phyloP scores from a whole-genome alignment of 306 rosid genomes.

The Cucurbita argyrosperma region DNA sequence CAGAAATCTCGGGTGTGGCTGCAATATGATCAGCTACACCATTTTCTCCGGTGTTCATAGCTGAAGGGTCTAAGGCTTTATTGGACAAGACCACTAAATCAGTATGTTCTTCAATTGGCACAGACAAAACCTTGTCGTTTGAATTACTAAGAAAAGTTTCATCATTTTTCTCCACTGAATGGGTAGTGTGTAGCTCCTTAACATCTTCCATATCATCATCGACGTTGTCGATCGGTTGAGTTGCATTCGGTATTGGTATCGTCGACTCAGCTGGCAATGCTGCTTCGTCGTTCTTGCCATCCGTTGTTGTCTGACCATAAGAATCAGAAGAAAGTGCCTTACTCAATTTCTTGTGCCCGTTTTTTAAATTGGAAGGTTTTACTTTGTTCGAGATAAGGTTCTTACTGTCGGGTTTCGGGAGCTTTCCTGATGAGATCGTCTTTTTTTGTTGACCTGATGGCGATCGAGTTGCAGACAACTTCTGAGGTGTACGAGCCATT shows the following conservation, averaged over 20 bases:
- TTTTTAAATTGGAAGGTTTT: conserved; percentile 32
- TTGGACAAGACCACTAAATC: conserved; percentile 22
- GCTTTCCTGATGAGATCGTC: conserved; percentile 31
- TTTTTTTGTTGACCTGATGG: conserved; percentile 35
- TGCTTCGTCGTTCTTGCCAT: conserved; percentile 17
- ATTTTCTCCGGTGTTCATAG: conserved; percentile 18
- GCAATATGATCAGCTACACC: conserved; percentile 20
- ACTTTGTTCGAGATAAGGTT: conserved; percentile 34
- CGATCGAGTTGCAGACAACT: conserved; percentile 24
- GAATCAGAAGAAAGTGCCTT: conserved; percentile 21
- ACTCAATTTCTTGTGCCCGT: conserved; percentile 19
- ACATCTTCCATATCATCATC: conserved; percentile 19
- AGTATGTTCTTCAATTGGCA: conserved; percentile 9
- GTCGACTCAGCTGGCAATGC: conserved; percentile 19
- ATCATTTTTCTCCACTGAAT: conserved; percentile 21
- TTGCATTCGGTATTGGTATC: conserved; percentile 3
- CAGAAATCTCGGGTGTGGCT: conserved; percentile 26
- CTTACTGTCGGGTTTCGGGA: conserved; percentile 31
- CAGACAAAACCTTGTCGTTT: conserved; percentile 4
- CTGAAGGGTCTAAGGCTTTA: conserved; percentile 18
- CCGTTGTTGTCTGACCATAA: conserved; percentile 19
- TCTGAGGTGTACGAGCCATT: conserved; percentile 36
- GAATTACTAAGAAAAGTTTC: conserved; percentile 7
- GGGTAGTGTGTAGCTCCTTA: conserved; percentile 22
- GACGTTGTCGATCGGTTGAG: conserved; percentile 15